Conservation (phyloP, 495 filamentous ascomycete genomes). For the Massariosphaeria phaeospora region DNA sequence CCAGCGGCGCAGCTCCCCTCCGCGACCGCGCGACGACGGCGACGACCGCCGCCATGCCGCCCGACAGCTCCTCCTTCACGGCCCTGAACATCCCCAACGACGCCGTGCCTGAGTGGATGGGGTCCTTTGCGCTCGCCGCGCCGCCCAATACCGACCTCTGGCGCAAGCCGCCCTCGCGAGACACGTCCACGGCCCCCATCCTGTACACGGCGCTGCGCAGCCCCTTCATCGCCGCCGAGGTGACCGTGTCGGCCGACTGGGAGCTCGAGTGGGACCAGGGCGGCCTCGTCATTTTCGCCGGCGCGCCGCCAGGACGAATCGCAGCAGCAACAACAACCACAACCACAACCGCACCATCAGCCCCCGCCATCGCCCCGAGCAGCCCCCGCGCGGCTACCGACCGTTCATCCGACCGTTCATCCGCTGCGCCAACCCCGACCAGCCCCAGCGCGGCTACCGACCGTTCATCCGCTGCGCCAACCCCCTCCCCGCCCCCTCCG, state of each 20-base stretch:
- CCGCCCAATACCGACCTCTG: constrained; percentile 50
- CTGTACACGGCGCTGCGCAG: constrained; percentile 53
- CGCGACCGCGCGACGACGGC: not conserved
- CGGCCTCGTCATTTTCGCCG: constrained; percentile 55
- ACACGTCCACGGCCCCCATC: constrained; percentile 54
- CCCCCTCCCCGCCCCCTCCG: not conserved
- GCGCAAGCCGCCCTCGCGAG: constrained; percentile 52
- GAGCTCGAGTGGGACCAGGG: constrained; percentile 60
- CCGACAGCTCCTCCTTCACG: constrained; percentile 49
- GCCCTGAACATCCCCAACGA: constrained; percentile 49
- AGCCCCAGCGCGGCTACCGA: not conserved
- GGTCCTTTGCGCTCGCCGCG: constrained; percentile 53
- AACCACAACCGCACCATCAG: not conserved
- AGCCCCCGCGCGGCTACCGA: constrained; percentile 2
- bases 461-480: not conserved
- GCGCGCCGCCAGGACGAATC: constrained; percentile 34
- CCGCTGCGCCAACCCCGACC: not conserved
- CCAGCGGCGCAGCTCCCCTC: constrained; percentile 12
- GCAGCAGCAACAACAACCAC: not conserved
- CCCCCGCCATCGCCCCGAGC: not conserved
- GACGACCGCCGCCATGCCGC: constrained; percentile 46
- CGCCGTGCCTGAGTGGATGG: constrained; percentile 50
- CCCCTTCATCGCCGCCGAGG: constrained; percentile 53
- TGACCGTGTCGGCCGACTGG: constrained; percentile 57
- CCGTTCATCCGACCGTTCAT: not conserved